phyloP scores from a whole-genome alignment of 306 rosid genomes.

The Trifolium fragiferum region DNA sequence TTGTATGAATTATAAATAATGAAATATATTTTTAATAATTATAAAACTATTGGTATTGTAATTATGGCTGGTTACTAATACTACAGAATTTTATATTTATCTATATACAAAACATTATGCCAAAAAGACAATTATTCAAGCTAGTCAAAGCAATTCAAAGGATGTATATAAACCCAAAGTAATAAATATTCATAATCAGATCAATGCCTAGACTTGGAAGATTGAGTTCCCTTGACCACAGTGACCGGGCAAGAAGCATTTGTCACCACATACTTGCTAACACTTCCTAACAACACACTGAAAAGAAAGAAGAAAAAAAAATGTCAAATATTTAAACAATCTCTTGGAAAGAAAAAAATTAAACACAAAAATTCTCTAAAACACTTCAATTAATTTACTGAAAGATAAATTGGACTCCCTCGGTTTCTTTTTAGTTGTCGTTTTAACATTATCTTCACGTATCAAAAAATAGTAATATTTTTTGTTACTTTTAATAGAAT shows the following conservation, averaged over 20 bases:
- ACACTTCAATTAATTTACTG: background rate
- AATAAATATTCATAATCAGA: background rate
- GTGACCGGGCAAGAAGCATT: conserved; percentile 81
- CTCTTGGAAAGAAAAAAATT: background rate
- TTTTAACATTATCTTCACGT: too few relatives aligned
- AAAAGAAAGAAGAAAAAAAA: conserved; percentile 1
- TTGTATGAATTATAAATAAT: too few relatives aligned
- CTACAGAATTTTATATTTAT: background rate
- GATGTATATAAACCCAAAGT: background rate
- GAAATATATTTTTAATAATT: too few relatives aligned
- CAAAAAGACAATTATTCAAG: conserved; percentile 9
- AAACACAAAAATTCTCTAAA: background rate
- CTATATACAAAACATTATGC: background rate
- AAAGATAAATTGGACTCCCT: background rate
- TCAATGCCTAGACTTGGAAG: conserved; percentile 45
- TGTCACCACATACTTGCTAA: conserved; percentile 65
- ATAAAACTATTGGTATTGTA: background rate
- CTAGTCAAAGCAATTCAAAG: background rate
- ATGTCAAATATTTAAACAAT: conserved; percentile 1
- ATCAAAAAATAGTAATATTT: too few relatives aligned
- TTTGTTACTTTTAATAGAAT: too few relatives aligned
- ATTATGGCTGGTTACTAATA: background rate
- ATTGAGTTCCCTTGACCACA: conserved; percentile 59
- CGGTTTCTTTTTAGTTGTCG: too few relatives aligned
- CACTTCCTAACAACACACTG: conserved; percentile 81